A percentile compares a stretch with the other conserved stretches of the same genome.
phyloP scores from a whole-genome alignment of 2,329 filamentous ascomycete genomes.

The Zarea fungicola region DNA sequence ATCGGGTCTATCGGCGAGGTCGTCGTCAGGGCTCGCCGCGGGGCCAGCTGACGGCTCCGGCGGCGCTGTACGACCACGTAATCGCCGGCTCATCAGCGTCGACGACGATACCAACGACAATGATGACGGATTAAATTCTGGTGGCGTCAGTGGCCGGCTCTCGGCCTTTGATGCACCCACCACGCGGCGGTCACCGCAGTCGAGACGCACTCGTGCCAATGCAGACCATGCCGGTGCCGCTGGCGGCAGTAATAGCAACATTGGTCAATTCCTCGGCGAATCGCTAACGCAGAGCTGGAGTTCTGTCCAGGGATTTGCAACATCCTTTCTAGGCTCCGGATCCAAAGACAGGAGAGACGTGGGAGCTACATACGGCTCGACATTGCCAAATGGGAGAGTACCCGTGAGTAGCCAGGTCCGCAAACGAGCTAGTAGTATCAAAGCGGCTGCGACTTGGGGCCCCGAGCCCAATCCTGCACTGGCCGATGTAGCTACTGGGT shows the following conservation, averaged over 20 bases:
- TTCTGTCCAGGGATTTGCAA: constrained; percentile 50
- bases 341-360: constrained; percentile 16
- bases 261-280: constrained; percentile 41
- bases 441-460: constrained; percentile 37
- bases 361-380: constrained; percentile 6
- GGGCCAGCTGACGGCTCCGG: constrained; percentile 36
- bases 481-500: constrained; percentile 50
- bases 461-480: constrained; percentile 44
- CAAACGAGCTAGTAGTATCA: constrained; percentile 16
- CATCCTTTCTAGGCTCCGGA: constrained; percentile 34
- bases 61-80: constrained; percentile 44
- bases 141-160: constrained; percentile 24
- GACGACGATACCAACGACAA: constrained; percentile 27
- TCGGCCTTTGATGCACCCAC: constrained; percentile 29
- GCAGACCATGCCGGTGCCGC: not conserved
- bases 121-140: not conserved
- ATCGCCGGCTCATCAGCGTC: constrained; percentile 39
- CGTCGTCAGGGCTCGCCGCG: constrained; percentile 41
- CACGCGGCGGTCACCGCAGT: not conserved
- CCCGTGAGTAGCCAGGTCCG: constrained; percentile 17
- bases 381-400: constrained; percentile 2
- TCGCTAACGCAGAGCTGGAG: constrained; percentile 51
- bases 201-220: not conserved
- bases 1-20: constrained; percentile 21
- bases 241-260: constrained; percentile 30